phyloP scores from a whole-genome alignment of 192 early-diverging fungal genomes.

The Lobosporangium transversale region DNA sequence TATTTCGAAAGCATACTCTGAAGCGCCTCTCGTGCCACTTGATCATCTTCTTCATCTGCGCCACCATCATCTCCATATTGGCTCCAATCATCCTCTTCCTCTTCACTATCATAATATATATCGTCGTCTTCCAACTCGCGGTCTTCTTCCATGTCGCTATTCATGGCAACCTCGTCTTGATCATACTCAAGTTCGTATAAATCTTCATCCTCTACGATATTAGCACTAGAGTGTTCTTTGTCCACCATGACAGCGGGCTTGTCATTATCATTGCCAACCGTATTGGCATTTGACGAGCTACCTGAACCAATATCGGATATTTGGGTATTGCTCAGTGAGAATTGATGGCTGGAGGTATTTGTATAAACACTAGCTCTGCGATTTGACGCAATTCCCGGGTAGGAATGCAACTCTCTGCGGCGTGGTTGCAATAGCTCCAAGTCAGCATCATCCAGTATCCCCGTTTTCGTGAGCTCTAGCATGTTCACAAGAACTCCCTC shows the following conservation, averaged over 20 bases:
- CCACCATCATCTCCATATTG: neutral
- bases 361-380: too few species aligned
- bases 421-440: conserved; percentile 3
- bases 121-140: conserved; percentile 2
- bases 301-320: too few species aligned
- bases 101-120: neutral
- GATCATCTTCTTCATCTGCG: neutral
- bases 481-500: conserved; percentile 41
- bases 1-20: conserved; percentile 16
- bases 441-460: conserved; percentile 11
- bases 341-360: too few species aligned
- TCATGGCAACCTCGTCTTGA: neutral
- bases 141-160: conserved; percentile 1
- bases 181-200: conserved; percentile 7
- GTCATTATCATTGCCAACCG: neutral
- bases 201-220: neutral
- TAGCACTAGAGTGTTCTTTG: neutral
- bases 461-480: conserved; percentile 1
- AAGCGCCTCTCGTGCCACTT: conserved; percentile 3
- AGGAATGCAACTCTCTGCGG: neutral
- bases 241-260: too few species aligned
- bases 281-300: neutral
- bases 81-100: conserved; percentile 5
- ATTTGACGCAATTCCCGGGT: neutral
- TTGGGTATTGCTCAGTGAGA: too few species aligned